A percentile compares a stretch with the other conserved stretches of the same genome.
phyloP scores from a whole-genome alignment of 2,329 filamentous ascomycete species.

The Leptographium flavum region DNA sequence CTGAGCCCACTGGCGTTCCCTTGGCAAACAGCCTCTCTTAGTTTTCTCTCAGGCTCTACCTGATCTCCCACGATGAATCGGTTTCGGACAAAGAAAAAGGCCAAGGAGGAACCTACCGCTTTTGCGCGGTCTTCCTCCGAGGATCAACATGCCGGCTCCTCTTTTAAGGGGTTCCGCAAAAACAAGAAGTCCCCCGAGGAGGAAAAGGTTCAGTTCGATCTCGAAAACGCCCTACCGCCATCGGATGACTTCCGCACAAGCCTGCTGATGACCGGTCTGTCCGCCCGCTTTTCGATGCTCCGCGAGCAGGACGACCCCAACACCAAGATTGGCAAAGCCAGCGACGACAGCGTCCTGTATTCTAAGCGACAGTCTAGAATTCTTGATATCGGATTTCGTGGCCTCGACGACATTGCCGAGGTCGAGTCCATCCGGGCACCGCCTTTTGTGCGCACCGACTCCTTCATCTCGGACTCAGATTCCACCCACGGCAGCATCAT shows the following conservation, averaged over 20 bases:
- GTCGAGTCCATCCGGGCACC: conserved; percentile 63
- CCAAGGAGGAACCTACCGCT: conserved; percentile 35
- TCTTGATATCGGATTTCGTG: conserved; percentile 43
- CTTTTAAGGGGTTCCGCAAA: conserved; percentile 30
- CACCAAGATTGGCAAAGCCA: conserved; percentile 82
- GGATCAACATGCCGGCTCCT: conserved; percentile 32
- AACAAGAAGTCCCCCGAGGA: conserved; percentile 39
- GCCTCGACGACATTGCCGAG: conserved; percentile 75
- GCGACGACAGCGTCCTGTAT: conserved; percentile 82
- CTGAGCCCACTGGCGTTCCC: background rate
- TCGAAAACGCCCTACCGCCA: conserved; percentile 60
- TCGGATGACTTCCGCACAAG: conserved; percentile 90
- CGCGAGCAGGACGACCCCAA: conserved; percentile 85
- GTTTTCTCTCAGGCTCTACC: background rate
- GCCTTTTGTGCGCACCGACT: conserved; percentile 44
- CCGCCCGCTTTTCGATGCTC: conserved; percentile 92
- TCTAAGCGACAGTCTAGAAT: conserved; percentile 70
- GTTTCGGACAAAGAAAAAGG: conserved; percentile 61
- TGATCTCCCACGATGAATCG: conserved; percentile 49
- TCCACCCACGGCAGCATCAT: conserved; percentile 59
- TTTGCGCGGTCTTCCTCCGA: conserved; percentile 32
- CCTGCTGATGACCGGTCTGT: conserved; percentile 87
- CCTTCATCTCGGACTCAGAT: conserved; percentile 55
- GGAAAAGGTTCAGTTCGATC: conserved; percentile 52
- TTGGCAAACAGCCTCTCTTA: background rate